Evolutionary conservation across 139 green algal genomes (phyloP), one percentile per base, ranked within the genome.

Genomic region (Haematococcus sp.): DNA sequence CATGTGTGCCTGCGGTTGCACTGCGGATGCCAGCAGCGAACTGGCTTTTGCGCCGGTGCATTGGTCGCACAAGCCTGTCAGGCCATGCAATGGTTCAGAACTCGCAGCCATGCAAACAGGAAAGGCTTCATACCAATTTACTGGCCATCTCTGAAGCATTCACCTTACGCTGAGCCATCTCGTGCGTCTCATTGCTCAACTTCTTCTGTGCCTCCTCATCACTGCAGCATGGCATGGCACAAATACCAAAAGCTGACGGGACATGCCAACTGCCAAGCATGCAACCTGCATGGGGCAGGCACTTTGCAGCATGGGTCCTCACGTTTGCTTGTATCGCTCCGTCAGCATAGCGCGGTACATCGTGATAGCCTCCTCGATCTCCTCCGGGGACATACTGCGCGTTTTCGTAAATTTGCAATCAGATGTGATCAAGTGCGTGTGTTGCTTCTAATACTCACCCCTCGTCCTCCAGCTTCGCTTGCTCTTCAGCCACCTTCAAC

Each of bases 391-490:
- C 35, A 75, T 20, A 56, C 71, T 85, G 70, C 35, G 20, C 16
- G n/a, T 35, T 16, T 33, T 7, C 43, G 66, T 27, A 27, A n/a
- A 22, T 63, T 15, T 7, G 7, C 17, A 40, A n/a, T 30, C 22
- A 58, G 64, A 20, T 19, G 3, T 60, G 34, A 20, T 20, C 58
- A 4, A 23, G 31, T 31, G 23, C 51, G 17, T 4, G 34, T 22
- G 25, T 65, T 15, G 43, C 33, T 16, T 59, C 17, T 59, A 34
- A 7, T 4, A 16, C 83, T 80, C 59, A 95, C 87, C 91, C 94
- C n/a, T 96, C 77, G 55, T 95, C 92, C 74, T 95, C 88, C 51
- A 98, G 84, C 63, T 88, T 74, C 15, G 96, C 91, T 28, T 82
- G 72, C 43, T 96, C 76, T 70, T 94, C 79, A 60, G 89, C 65